These are phyloP conservation scores for Sechiopsis laciniata DNA, from an alignment of 306 rosid species.

Conservation along the genomic window DNA sequence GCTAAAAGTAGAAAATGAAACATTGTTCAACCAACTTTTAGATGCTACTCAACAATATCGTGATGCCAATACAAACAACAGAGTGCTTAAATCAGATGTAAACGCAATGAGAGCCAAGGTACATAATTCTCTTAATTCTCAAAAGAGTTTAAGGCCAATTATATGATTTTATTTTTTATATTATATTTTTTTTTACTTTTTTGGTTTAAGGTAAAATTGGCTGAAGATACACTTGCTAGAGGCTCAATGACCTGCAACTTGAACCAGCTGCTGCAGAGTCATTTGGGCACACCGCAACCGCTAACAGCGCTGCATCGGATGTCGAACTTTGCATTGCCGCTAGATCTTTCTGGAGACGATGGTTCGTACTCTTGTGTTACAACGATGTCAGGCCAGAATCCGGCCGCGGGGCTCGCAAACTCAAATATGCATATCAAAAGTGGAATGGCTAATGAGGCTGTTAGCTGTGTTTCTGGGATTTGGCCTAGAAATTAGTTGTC, in stretches of 20 bases:
- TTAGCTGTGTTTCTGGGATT: conserved; percentile 39
- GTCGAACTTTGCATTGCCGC: conserved; percentile 55
- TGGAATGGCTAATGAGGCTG: conserved; percentile 39
- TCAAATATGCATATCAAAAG: conserved; percentile 28
- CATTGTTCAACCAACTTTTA: conserved; percentile 46
- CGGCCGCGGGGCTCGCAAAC: conserved; percentile 24
- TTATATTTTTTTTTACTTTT: background rate
- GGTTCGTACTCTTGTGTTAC: conserved; percentile 35
- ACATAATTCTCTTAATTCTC: background rate
- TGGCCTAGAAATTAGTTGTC: conserved; percentile 29
- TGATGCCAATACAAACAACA: conserved; percentile 66
- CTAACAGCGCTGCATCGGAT: conserved; percentile 28
- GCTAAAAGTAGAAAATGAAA: conserved; percentile 55
- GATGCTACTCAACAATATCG: conserved; percentile 60
- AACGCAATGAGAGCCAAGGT: conserved; percentile 96
- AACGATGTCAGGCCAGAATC: conserved; percentile 40
- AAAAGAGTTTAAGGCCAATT: background rate
- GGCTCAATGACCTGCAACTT: conserved; percentile 47
- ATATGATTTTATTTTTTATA: background rate
- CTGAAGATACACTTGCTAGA: conserved; percentile 85
- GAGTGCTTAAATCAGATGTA: conserved; percentile 74
- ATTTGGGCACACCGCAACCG: conserved; percentile 40
- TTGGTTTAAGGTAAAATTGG: conserved; percentile 67
- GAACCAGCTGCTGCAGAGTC: conserved; percentile 53
- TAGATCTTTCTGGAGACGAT: conserved; percentile 51